phyloP scores from a whole-genome alignment of 73 alveolate species.

The Strombidium stylifer region DNA sequence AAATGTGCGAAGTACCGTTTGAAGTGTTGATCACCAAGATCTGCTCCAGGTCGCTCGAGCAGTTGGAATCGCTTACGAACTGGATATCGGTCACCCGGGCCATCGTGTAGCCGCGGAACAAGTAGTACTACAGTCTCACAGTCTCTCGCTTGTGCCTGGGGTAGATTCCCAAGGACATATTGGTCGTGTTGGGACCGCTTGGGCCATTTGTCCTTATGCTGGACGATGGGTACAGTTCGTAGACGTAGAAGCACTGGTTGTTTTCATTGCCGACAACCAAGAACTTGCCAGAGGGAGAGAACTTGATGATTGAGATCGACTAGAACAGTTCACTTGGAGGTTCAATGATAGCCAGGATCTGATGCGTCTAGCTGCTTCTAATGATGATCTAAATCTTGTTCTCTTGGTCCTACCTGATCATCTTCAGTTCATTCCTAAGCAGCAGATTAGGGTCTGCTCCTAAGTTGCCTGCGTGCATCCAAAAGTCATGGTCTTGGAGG shows the following conservation, averaged over 20 bases:
- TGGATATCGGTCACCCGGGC: conserved; percentile 27
- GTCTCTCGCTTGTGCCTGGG: no score
- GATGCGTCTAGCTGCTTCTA: no score
- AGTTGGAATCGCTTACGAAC: conserved; percentile 1
- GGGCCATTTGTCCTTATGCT: not conserved
- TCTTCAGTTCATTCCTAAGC: no score
- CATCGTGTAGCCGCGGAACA: conserved; percentile 27
- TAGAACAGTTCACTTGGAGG: no score
- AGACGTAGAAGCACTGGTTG: conserved; percentile 14
- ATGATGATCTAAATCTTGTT: no score
- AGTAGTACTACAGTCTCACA: conserved; percentile 8
- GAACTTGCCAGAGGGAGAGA: conserved; percentile 32
- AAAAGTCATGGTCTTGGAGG: no score
- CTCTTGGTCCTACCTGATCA: no score
- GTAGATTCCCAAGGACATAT: no score
- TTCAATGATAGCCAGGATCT: no score
- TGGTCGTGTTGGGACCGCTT: no score
- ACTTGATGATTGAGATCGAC: conserved; percentile 23
- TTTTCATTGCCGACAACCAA: conserved; percentile 33
- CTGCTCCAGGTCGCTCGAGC: conserved; percentile 8
- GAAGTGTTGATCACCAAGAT: conserved; percentile 28
- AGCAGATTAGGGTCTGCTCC: no score
- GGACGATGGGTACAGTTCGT: conserved; percentile 10
- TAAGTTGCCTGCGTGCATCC: no score
- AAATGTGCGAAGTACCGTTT: conserved; percentile 35